Base-by-base conservation (phyloP, 495 filamentous ascomycete species). In the Extremus antarcticus region DNA sequence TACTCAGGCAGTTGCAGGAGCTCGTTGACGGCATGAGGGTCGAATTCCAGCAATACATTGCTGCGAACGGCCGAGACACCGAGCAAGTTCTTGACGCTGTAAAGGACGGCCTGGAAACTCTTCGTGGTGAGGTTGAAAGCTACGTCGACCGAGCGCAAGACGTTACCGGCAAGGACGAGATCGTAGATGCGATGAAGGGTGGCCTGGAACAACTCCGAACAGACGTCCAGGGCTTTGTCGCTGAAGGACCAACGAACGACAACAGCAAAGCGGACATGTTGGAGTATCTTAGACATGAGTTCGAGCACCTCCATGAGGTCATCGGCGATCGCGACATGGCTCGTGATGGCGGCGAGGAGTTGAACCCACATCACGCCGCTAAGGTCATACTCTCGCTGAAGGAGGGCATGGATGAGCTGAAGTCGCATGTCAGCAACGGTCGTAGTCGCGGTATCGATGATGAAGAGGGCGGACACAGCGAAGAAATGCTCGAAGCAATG, bases 21-120 rank as follows among this genome's bases (percentile, higher is more conserved):
- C 77, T 95, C 43, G 76, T 88, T 62, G 78, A 87, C 58, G 76
- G 76, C 20, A 85, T 95, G 78, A 81, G 78, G 41, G 67, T 68
- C 1, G 83, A 86, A 62, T 84, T 86, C 68, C 75, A 88, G 61
- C 77, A 89, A 61, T 88, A 84, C 60, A 79, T 84, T 16, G 74
- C 85, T 0, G 82, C 83, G 23, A 86, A 80, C 61, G 86, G 84
- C 43, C 74, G 78, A 50, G 87, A 89, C 63, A 88, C 85, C 0
- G 86, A 88, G 65, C 83, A 92, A 60, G 78, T 94, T 22, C 74
- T 94, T 1, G 86, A 91, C 65, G 85, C 88, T 1, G 80, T 91
- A 54, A 90, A 86, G 64, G 88, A 94, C 65, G 87, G 87, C 2
- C 77, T 95, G 38, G 87, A 90, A 59, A 79, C 78, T 48, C 77